Percentiles rank a stretch among this genome's conserved stretches.
phyloP scores from a whole-genome alignment of 2,329 filamentous ascomycete species.

The Colletotrichum sp. region DNA sequence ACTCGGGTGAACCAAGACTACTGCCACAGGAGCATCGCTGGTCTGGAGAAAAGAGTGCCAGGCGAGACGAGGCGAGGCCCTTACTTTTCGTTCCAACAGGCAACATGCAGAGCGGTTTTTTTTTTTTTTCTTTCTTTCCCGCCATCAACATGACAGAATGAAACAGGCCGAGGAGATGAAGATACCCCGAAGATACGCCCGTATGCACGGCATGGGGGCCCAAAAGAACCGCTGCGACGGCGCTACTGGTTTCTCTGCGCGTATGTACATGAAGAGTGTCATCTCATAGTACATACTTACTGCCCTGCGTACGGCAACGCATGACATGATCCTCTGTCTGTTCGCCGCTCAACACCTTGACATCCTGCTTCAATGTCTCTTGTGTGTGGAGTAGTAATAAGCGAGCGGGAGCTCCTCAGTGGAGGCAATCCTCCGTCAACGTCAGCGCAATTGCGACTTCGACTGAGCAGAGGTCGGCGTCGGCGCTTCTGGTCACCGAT shows the following conservation, averaged over 20 bases:
- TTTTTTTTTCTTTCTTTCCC: background rate
- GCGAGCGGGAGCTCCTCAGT: background rate
- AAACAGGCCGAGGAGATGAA: background rate
- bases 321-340: background rate
- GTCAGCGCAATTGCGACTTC: background rate
- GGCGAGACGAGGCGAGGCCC: slow-evolving; percentile 1
- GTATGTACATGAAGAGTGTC: background rate
- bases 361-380: background rate
- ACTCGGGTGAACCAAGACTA: background rate
- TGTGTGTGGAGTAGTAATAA: background rate
- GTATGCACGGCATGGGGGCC: background rate
- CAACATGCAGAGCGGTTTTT: background rate
- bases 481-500: background rate
- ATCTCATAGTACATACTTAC: background rate
- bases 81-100: slow-evolving; percentile 2
- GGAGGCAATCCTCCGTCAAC: background rate
- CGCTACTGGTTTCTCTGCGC: background rate
- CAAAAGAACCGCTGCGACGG: background rate
- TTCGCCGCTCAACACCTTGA: background rate
- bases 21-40: background rate
- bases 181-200: background rate
- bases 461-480: background rate
- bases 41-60: background rate
- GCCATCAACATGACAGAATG: background rate
- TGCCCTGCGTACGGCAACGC: background rate